Percentiles rank a stretch among this genome's conserved stretches.
Evolutionary conservation across 2,329 filamentous ascomycete genomes (phyloP).

Genomic region (Neofusicoccum sp.): DNA sequence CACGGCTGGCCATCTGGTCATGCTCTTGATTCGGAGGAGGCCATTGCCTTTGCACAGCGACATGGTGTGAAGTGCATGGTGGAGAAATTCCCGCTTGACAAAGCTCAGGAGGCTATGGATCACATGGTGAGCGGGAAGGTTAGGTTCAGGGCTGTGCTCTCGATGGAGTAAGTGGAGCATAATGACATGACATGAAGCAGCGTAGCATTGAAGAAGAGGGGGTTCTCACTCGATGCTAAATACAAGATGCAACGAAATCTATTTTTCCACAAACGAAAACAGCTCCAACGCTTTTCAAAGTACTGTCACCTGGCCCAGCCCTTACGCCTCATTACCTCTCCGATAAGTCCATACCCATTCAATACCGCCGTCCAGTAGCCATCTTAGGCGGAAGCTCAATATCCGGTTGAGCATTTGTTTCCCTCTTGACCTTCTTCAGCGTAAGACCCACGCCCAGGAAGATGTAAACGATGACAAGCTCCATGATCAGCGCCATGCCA

Average conservation of each 20-base stretch:
- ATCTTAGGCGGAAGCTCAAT: neutral
- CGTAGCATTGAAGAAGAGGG: too few relatives aligned
- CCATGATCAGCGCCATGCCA: conserved; percentile 13
- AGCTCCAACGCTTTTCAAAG: too few relatives aligned
- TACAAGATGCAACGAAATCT: too few relatives aligned
- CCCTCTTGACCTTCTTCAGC: conserved; percentile 8
- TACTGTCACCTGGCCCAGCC: too few relatives aligned
- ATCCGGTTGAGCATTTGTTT: neutral
- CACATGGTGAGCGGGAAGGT: conserved; percentile 54
- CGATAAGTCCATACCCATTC: too few relatives aligned
- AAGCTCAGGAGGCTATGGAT: conserved; percentile 53
- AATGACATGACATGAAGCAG: too few relatives aligned
- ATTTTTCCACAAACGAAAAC: too few relatives aligned
- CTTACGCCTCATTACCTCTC: too few relatives aligned
- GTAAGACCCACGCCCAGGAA: conserved; percentile 7
- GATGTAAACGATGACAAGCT: conserved; percentile 4
- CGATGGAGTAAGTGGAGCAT: conserved; percentile 49
- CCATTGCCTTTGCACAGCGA: conserved; percentile 52
- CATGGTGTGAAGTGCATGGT: conserved; percentile 56
- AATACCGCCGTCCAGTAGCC: neutral
- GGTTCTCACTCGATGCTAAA: too few relatives aligned
- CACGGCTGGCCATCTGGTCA: conserved; percentile 58
- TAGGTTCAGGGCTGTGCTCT: conserved; percentile 55
- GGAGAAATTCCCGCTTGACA: conserved; percentile 55
- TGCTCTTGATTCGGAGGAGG: conserved; percentile 55